A percentile compares a stretch with the other conserved stretches of the same genome.
phyloP scores from a whole-genome alignment of 495 filamentous ascomycete species.

The Annulohypoxylon bovei region DNA sequence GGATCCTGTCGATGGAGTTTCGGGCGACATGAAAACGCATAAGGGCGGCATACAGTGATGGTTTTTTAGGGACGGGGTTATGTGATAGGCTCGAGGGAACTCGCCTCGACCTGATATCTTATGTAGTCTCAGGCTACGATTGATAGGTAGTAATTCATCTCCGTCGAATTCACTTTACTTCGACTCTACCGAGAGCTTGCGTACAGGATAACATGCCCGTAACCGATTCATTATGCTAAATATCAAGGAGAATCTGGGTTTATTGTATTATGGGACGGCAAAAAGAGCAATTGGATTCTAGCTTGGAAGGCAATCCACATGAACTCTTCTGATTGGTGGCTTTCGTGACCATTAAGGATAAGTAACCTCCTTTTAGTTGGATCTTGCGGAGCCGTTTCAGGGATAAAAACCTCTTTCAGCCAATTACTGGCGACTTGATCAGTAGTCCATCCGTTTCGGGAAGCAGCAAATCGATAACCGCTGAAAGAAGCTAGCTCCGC shows the following conservation, averaged over 20 bases:
- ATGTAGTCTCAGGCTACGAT: neutral
- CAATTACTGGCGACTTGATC: no score
- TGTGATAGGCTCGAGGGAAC: neutral
- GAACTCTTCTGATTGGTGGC: no score
- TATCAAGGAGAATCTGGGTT: neutral
- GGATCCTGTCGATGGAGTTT: constrained; percentile 12
- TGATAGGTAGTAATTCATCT: constrained; percentile 13
- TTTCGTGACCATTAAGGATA: no score
- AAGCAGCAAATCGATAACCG: no score
- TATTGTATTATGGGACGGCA: no score
- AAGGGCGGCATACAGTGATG: neutral
- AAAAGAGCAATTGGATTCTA: no score
- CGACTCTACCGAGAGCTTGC: neutral
- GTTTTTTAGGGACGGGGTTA: neutral
- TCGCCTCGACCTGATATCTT: neutral
- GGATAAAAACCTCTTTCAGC: no score
- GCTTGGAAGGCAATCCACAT: no score
- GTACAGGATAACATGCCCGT: neutral
- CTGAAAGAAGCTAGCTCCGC: no score
- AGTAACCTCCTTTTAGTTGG: no score
- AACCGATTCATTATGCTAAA: neutral
- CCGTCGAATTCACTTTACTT: neutral
- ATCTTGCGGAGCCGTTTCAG: no score
- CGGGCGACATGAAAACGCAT: constrained; percentile 2
- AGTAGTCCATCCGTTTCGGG: no score